Conservation (phyloP, 129 eudicot genomes). For the Calendula officinalis region DNA sequence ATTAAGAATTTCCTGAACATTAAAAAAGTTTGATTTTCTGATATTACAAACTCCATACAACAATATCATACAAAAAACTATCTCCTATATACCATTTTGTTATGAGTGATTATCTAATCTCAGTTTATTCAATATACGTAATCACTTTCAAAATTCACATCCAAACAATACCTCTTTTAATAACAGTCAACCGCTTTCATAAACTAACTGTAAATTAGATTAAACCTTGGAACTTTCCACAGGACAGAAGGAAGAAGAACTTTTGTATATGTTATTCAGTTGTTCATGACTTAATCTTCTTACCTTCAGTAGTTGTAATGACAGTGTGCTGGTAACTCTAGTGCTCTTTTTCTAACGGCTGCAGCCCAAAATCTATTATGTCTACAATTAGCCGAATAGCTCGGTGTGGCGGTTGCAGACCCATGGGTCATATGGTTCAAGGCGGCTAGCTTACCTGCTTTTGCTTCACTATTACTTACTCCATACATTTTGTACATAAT, state of each 20-base stretch:
- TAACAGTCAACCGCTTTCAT: neutral
- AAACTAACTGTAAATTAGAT: neutral
- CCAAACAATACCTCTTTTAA: neutral
- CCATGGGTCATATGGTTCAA: conserved; percentile 83
- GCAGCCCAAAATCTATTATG: conserved; percentile 94
- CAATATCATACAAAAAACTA: too few species aligned
- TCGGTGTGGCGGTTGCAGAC: conserved; percentile 64
- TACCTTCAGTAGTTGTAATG: conserved; percentile 21
- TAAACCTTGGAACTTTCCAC: neutral
- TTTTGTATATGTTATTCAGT: neutral
- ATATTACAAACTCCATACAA: too few species aligned
- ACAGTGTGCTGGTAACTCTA: conserved; percentile 77
- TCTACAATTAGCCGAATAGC: conserved; percentile 69
- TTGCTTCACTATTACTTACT: conserved; percentile 46
- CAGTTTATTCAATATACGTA: too few species aligned
- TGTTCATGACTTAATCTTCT: neutral
- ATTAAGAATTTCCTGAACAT: too few species aligned
- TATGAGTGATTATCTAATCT: too few species aligned
- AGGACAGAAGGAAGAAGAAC: neutral
- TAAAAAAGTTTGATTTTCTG: too few species aligned
- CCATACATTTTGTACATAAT: conserved; percentile 70
- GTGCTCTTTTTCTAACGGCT: conserved; percentile 94
- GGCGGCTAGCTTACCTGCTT: conserved; percentile 72
- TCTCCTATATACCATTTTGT: too few species aligned
- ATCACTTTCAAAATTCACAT: too few species aligned